phyloP scores from a whole-genome alignment of 2,329 filamentous ascomycete species.

The Lachnellula occidentalis region DNA sequence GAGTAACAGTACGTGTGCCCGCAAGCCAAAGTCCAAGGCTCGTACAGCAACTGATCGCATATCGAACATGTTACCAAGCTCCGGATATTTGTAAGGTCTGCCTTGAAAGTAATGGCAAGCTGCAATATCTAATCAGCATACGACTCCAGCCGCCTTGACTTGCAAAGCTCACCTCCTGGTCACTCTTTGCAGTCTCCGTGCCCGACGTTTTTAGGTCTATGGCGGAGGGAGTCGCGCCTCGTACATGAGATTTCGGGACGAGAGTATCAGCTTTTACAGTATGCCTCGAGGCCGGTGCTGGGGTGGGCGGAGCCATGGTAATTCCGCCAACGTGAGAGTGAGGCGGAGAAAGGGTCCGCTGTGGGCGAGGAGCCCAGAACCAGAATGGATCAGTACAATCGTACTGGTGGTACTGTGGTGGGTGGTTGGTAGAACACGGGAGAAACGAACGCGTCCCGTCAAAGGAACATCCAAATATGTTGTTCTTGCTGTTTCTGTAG shows the following conservation, averaged over 20 bases:
- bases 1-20: constrained; percentile 70
- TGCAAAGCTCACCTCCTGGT: constrained; percentile 14
- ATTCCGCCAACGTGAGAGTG: not conserved
- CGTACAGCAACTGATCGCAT: constrained; percentile 62
- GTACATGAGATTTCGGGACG: not conserved
- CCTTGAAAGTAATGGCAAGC: constrained; percentile 24
- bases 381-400: too few species aligned
- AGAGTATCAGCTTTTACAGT: constrained; percentile 1
- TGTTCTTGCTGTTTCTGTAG: too few species aligned
- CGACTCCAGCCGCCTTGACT: not conserved
- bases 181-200: not conserved
- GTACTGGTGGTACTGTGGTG: too few species aligned
- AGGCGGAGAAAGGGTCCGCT: not conserved
- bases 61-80: constrained; percentile 60
- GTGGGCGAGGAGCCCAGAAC: not conserved
- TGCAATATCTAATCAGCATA: constrained; percentile 14
- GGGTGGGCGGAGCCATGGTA: constrained; percentile 14
- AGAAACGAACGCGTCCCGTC: too few species aligned
- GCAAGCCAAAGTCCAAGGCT: constrained; percentile 62
- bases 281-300: constrained; percentile 1
- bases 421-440: too few species aligned
- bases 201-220: not conserved
- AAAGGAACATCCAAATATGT: too few species aligned
- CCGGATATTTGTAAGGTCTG: constrained; percentile 57
- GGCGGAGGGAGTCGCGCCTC: constrained; percentile 7